Base-by-base conservation (phyloP, 352 stramenopile genomes). In the Thraustochytrium striatum region DNA sequence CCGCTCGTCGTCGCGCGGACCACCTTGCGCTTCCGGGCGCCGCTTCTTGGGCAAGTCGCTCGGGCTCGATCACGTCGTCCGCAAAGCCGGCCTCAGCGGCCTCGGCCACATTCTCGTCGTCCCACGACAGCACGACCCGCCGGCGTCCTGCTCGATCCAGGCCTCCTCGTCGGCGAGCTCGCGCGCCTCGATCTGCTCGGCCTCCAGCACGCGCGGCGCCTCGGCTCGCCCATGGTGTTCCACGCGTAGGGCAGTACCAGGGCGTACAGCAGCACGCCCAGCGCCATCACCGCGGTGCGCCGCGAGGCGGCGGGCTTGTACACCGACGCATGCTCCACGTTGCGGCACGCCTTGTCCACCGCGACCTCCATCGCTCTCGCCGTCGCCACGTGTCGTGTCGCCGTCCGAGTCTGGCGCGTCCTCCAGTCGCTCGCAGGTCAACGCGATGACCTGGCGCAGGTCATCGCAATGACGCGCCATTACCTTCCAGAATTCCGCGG, bases 201-300 rank as follows among this genome's bases (percentile, higher is more conserved):
- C 55, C 47, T 80, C 55, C 19, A 62, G 0, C 16, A 80, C 13
- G 70, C 70, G n/a, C 70, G 53, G 11, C 58, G 53, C 16, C 58
- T 35, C 5, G 70, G 70, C 30, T 80, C 58, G 55, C 70, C 70
- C 55, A 70, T 57, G 16, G 70, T 80, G 39, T 57, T 72, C 55
- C 58, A 80, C 57, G 57, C 70, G 25, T 80, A 80, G 13, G 70
- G 70, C 1, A 80, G 57, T 28, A 70, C 58, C 0, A 80, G 11
- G n/a, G 70, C 70, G 47, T 80, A 80, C 0, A 80, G 58, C 58
- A 81, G 13, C 55, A 80, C 58, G 5, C 35, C 55, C 8, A 80
- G 21, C 28, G 55, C 53, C 25, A 70, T 50, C 32, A 80, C 25
- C 21, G 30, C 33, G 3, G 41, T 53, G 30, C 58, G 55, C 58